Evolutionary conservation across 2,329 filamentous ascomycete species (phyloP), one percentile per base, ranked within the genome.

Genomic region (Tolypocladium inflatum): DNA sequence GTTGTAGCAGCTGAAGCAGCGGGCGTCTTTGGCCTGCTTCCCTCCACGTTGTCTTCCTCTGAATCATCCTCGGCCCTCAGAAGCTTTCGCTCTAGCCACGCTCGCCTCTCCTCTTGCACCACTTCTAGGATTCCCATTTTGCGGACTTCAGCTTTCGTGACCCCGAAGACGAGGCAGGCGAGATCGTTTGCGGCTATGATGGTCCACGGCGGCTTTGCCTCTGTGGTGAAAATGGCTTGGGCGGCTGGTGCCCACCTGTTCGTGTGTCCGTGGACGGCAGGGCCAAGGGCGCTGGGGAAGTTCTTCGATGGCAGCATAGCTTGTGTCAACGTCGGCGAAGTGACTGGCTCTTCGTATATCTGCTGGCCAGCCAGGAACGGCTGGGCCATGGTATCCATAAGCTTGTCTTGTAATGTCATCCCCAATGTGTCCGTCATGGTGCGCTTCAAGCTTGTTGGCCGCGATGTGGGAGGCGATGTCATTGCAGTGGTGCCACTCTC

Each of bases 211-310:
- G 90, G 83, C 62, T 88, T 86, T 17, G 89, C 82, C 72, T 96
- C 90, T n/a, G 94, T 99, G 9, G 93, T 95, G 70, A 99, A 99
- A 58, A 99, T 97, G 56, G 94, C 94, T 71, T 99, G 94, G 6
- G 93, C 90, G 48, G 91, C 90, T 9, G 91, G 91, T 17, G 89
- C 87, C 86, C 91, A 96, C 71, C 94, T 85, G 66, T 90, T 94
- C 59, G 90, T 89, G 73, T 97, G 92, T 10, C 89, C 89, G 71
- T 97, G 93, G n/a, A 90, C 81, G 11, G 81, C 78, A 19, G 87
- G 77, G 13, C 78, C 79, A 2, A 83, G 63, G n/a, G 76, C 70
- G 19, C 74, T 74, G 2, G 82, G 74, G 30, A 80, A 77, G 56
- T 72, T 67, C 21, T 73, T 74, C 42, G 70, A 72, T 10, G 69